Conservation (phyloP, 2,329 filamentous ascomycete species). For the Epichloe sp. region DNA sequence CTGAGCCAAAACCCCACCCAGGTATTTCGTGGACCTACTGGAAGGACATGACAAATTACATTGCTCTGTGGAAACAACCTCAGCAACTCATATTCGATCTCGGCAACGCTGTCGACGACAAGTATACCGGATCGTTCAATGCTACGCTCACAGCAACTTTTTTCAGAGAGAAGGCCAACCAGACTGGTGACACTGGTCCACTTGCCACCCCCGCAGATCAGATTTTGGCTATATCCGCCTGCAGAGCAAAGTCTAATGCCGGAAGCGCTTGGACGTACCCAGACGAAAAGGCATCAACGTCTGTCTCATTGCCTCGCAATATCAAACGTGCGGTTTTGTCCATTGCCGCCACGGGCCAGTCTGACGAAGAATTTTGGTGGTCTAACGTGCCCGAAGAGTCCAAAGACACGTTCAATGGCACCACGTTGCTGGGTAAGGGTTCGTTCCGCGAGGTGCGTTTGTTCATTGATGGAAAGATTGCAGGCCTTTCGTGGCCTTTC, state of each 20-base stretch:
- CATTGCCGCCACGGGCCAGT: slow-evolving; percentile 66
- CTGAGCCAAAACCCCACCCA: slow-evolving; percentile 51
- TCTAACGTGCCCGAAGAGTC: slow-evolving; percentile 57
- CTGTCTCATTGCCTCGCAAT: slow-evolving; percentile 51
- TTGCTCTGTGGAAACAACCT: slow-evolving; percentile 51
- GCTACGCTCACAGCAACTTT: slow-evolving; percentile 60
- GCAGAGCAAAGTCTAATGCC: slow-evolving; percentile 24
- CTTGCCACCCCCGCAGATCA: slow-evolving; percentile 38
- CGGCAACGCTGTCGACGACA: slow-evolving; percentile 54
- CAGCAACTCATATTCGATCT: slow-evolving; percentile 74
- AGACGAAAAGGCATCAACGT: slow-evolving; percentile 43
- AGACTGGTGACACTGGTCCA: background rate
- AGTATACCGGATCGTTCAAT: slow-evolving; percentile 62
- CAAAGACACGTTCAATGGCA: slow-evolving; percentile 41
- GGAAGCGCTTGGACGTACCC: slow-evolving; percentile 59
- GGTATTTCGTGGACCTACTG: slow-evolving; percentile 66
- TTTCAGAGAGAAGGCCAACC: slow-evolving; percentile 30
- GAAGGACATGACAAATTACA: slow-evolving; percentile 66
- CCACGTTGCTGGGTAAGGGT: slow-evolving; percentile 51
- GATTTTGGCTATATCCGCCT: slow-evolving; percentile 54
- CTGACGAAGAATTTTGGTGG: slow-evolving; percentile 77
- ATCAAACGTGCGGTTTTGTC: slow-evolving; percentile 58
- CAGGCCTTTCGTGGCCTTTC: slow-evolving; percentile 70
- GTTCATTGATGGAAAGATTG: slow-evolving; percentile 57
- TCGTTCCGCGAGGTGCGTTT: slow-evolving; percentile 71